A percentile compares a stretch with the other conserved stretches of the same genome.
phyloP scores from a whole-genome alignment of 2,329 filamentous ascomycete species.

The Paraphaeosphaeria sporulosa region DNA sequence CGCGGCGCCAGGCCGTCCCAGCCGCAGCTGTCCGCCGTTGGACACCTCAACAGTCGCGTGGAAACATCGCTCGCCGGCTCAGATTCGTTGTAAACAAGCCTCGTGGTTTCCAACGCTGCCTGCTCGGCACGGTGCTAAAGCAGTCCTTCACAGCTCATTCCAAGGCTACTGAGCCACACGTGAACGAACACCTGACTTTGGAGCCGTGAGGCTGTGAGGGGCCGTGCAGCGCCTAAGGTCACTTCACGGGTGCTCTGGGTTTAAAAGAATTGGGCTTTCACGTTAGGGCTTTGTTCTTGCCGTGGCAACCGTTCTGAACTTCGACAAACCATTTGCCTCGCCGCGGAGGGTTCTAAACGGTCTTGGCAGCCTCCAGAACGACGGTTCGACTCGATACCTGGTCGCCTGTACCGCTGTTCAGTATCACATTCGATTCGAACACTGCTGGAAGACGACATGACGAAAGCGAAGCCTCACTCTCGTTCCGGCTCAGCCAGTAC shows the following conservation, averaged over 20 bases:
- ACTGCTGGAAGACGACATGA: background rate
- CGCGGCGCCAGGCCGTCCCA: constrained; percentile 9
- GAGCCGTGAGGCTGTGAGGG: background rate
- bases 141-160: background rate
- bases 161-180: background rate
- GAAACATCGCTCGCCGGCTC: background rate
- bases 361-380: background rate
- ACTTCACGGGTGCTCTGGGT: background rate
- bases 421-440: background rate
- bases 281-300: background rate
- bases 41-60: background rate
- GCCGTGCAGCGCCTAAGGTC: background rate
- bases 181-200: background rate
- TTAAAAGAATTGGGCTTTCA: background rate
- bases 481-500: background rate
- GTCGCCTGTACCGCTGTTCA: background rate
- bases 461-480: background rate
- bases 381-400: background rate
- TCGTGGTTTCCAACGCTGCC: no score
- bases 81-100: background rate
- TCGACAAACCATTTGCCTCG: background rate
- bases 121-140: background rate
- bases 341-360: background rate
- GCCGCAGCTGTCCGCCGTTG: background rate
- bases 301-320: background rate